Percentiles rank a stretch among this genome's conserved stretches.
Conservation (phyloP, 2,329 filamentous ascomycete genomes). For the Ophiocordyceps sinensis region DNA sequence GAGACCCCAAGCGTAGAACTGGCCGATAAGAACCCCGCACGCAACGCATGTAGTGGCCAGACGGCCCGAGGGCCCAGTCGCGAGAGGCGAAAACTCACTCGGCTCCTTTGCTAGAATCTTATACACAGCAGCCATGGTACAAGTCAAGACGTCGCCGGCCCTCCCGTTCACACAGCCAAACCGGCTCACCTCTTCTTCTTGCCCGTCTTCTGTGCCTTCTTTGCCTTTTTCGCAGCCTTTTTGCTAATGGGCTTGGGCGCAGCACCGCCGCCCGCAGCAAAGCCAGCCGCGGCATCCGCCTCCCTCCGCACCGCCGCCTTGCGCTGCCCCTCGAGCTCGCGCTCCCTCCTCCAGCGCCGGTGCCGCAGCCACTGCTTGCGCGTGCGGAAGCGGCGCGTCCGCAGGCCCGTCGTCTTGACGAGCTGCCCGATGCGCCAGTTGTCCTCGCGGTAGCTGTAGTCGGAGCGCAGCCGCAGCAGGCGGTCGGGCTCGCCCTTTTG, state of each 20-base stretch:
- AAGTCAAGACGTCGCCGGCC: too few relatives aligned
- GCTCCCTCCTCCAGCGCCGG: conserved; percentile 26
- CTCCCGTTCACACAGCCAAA: background rate
- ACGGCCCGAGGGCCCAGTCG: too few relatives aligned
- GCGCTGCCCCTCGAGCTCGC: conserved; percentile 25
- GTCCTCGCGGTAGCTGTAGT: conserved; percentile 46
- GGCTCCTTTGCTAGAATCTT: too few relatives aligned
- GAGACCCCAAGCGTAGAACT: too few relatives aligned
- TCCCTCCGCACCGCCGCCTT: conserved; percentile 20
- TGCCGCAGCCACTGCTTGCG: conserved; percentile 34
- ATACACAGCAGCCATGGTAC: too few relatives aligned
- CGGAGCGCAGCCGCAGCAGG: conserved; percentile 32
- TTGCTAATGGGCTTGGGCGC: conserved; percentile 12
- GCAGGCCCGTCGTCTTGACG: conserved; percentile 33
- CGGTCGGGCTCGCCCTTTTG: conserved; percentile 28
- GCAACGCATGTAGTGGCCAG: too few relatives aligned
- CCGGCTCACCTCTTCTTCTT: background rate
- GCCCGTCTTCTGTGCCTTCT: conserved; percentile 14
- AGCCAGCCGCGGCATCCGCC: conserved; percentile 16
- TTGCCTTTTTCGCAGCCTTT: conserved; percentile 20
- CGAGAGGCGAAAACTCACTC: too few relatives aligned
- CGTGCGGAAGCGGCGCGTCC: conserved; percentile 34
- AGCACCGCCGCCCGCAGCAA: conserved; percentile 12
- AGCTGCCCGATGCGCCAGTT: conserved; percentile 44
- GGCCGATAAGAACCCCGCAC: too few relatives aligned